Evolutionary conservation across 2,329 filamentous ascomycete species (phyloP).

Genomic region (Penicillium occitanis): DNA sequence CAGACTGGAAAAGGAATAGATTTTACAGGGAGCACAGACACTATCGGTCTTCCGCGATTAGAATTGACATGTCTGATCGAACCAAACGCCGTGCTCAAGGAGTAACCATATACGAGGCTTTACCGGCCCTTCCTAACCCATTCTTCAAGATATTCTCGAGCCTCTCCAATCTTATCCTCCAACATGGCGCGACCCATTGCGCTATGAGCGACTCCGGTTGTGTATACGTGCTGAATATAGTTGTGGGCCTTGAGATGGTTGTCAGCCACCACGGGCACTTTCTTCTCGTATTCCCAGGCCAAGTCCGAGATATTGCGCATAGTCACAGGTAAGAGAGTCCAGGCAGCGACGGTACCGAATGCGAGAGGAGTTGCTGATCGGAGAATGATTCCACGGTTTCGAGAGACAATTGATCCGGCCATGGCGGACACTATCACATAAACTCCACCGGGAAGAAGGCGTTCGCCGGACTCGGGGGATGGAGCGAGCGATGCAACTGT

Average conservation of each 20-base stretch:
- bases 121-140: constrained; percentile 92
- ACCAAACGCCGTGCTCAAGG: constrained; percentile 6
- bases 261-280: constrained; percentile 77
- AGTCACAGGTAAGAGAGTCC: constrained; percentile 82
- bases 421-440: constrained; percentile 94
- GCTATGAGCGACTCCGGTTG: constrained; percentile 72
- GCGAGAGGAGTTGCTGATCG: constrained; percentile 73
- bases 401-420: constrained; percentile 87
- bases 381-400: constrained; percentile 82
- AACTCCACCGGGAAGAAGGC: constrained; percentile 81
- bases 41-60: neutral
- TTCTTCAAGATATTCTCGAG: constrained; percentile 74
- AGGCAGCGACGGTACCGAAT: constrained; percentile 79
- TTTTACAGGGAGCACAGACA: constrained; percentile 16
- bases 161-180: constrained; percentile 75
- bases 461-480: constrained; percentile 79
- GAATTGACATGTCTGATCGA: too few relatives aligned
- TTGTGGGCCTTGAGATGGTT: constrained; percentile 73
- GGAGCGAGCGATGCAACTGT: constrained; percentile 89
- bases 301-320: constrained; percentile 85
- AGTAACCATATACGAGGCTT: constrained; percentile 23
- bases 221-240: constrained; percentile 66
- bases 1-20: constrained; percentile 12
- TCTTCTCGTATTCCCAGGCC: constrained; percentile 90
- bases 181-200: constrained; percentile 69